Percentiles rank a stretch among this genome's conserved stretches.
phyloP scores from a whole-genome alignment of 2,329 filamentous ascomycete species.

The Aulographum hederae region DNA sequence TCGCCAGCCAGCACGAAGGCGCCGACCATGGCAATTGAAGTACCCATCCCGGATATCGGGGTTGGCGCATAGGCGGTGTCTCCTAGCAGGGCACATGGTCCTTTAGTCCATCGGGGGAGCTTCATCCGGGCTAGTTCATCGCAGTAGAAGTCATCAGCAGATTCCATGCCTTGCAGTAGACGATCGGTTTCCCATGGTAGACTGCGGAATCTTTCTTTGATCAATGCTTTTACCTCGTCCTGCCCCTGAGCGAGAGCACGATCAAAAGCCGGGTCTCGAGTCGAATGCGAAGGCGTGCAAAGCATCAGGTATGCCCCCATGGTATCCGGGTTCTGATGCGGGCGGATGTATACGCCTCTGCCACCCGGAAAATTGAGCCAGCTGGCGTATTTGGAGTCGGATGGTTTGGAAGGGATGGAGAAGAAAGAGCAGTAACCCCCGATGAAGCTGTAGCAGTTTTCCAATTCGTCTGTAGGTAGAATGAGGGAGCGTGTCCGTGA shows the following conservation, averaged over 20 bases:
- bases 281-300: conserved; percentile 7
- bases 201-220: conserved; percentile 13
- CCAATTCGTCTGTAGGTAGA: conserved; percentile 10
- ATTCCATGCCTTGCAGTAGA: conserved; percentile 20
- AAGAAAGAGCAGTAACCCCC: conserved; percentile 15
- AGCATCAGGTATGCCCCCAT: conserved; percentile 6
- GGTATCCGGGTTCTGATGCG: conserved; percentile 7
- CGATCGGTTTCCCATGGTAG: conserved; percentile 19
- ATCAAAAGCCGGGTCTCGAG: conserved; percentile 13
- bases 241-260: conserved; percentile 11
- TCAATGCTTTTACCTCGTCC: conserved; percentile 9
- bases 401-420: conserved; percentile 11
- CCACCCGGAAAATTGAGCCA: conserved; percentile 12
- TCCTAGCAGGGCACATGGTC: conserved; percentile 17
- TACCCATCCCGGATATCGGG: conserved; percentile 10
- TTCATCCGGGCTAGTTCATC: conserved; percentile 22
- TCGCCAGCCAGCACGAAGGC: conserved; percentile 21
- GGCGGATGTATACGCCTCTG: conserved; percentile 10
- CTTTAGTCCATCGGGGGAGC: conserved; percentile 16
- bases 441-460: conserved; percentile 9
- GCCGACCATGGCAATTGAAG: conserved; percentile 18
- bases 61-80: conserved; percentile 22
- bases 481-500: conserved; percentile 12
- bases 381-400: conserved; percentile 7
- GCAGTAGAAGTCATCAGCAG: conserved; percentile 25